These are phyloP conservation scores for Vitis hybrid DNA, from an alignment of 177 flowering plant species.

Conservation along the genomic window DNA sequence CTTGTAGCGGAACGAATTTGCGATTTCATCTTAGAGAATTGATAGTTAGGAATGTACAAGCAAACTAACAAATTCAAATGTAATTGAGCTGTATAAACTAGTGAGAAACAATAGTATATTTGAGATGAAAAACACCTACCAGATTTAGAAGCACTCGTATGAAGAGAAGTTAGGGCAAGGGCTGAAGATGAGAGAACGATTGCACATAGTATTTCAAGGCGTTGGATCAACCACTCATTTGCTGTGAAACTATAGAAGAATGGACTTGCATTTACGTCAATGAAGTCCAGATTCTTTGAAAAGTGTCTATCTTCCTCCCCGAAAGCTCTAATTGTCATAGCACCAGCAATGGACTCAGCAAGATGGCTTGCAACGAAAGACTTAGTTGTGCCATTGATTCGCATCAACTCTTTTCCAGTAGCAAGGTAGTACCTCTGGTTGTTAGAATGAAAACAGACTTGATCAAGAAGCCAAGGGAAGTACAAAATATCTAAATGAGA, in stretches of 20 bases:
- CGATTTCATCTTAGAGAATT: background rate
- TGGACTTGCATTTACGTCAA: conserved; percentile 55
- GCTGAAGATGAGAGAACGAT: conserved; percentile 47
- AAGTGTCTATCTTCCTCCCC: conserved; percentile 54
- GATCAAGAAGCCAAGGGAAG: background rate
- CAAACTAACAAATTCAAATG: background rate
- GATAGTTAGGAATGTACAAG: background rate
- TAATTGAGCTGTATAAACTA: background rate
- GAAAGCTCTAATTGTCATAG: conserved; percentile 63
- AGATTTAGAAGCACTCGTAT: conserved; percentile 36
- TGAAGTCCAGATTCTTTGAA: conserved; percentile 33
- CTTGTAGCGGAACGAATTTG: background rate
- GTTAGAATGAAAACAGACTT: conserved; percentile 1
- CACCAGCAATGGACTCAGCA: conserved; percentile 64
- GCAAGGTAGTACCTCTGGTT: conserved; percentile 51
- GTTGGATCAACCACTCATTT: conserved; percentile 64
- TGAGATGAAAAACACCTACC: conserved; percentile 28
- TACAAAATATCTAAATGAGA: background rate
- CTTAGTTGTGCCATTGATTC: conserved; percentile 58
- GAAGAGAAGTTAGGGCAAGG: conserved; percentile 44
- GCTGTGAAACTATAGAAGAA: conserved; percentile 56
- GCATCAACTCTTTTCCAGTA: conserved; percentile 58
- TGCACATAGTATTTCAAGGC: conserved; percentile 52
- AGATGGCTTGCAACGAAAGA: conserved; percentile 52
- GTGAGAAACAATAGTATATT: background rate